These are phyloP conservation scores for Clavariopsis aquatica DNA, from an alignment of 495 filamentous ascomycete genomes.

Conservation along the genomic window DNA sequence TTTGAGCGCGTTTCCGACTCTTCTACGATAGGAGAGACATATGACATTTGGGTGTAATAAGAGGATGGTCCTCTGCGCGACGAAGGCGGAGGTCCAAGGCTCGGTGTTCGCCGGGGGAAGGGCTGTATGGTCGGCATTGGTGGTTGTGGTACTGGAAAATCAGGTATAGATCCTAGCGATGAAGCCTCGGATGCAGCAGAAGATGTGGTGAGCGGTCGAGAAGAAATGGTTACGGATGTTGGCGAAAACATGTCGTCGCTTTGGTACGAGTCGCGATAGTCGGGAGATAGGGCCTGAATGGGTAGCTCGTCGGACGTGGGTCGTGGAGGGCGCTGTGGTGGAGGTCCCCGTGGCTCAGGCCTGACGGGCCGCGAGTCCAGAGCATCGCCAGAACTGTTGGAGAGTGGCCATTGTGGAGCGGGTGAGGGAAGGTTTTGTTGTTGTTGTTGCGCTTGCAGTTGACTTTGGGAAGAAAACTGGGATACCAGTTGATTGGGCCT, in stretches of 20 bases:
- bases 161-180: constrained; percentile 61
- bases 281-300: constrained; percentile 43
- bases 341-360: constrained; percentile 48
- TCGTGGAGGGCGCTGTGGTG: constrained; percentile 68
- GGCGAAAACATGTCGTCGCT: constrained; percentile 36
- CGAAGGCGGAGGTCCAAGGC: constrained; percentile 65
- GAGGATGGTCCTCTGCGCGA: constrained; percentile 71
- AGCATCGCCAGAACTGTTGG: constrained; percentile 25
- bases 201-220: constrained; percentile 37
- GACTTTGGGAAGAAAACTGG: constrained; percentile 30
- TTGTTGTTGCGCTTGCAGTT: constrained; percentile 15
- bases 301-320: constrained; percentile 50
- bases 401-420: constrained; percentile 33
- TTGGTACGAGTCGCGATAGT: constrained; percentile 26
- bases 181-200: constrained; percentile 36
- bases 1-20: constrained; percentile 59
- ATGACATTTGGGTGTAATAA: constrained; percentile 69
- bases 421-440: constrained; percentile 18
- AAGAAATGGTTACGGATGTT: constrained; percentile 32
- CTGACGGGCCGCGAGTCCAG: constrained; percentile 1
- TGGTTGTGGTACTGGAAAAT: constrained; percentile 56
- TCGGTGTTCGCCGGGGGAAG: constrained; percentile 56
- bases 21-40: constrained; percentile 86
- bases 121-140: constrained; percentile 42
- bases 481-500: constrained; percentile 37